Conservation (phyloP, 1,139 yeast species). For the Nakaseomyces bracarensis region DNA sequence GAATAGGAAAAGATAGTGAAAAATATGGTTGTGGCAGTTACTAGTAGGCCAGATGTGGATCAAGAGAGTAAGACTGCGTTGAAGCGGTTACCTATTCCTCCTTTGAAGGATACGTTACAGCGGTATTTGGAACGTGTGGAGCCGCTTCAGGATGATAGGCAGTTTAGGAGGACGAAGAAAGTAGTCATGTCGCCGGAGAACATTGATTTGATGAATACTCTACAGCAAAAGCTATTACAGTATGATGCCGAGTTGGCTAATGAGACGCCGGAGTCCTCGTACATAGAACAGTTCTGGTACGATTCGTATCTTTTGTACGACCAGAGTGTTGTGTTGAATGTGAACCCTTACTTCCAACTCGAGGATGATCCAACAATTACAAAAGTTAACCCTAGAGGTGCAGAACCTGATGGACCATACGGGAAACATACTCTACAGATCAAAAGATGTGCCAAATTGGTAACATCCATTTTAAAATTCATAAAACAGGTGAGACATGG, state of each 20-base stretch:
- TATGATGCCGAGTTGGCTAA: conserved; percentile 55
- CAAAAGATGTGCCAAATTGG: conserved; percentile 73
- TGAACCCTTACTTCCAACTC: conserved; percentile 78
- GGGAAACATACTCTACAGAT: conserved; percentile 41
- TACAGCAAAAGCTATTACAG: conserved; percentile 12
- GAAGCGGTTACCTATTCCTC: conserved; percentile 57
- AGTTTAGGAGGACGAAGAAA: conserved; percentile 48
- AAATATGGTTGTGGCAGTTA: conserved; percentile 1
- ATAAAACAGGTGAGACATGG: conserved; percentile 69
- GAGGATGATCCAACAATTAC: conserved; percentile 85
- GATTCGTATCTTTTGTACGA: conserved; percentile 82
- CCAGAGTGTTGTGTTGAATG: conserved; percentile 78
- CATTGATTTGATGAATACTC: conserved; percentile 39
- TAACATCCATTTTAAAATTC: conserved; percentile 68
- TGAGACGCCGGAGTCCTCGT: conserved; percentile 59
- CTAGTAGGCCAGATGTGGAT: conserved; percentile 1
- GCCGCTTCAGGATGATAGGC: conserved; percentile 68
- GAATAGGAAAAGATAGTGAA: not conserved
- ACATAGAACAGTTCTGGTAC: conserved; percentile 90
- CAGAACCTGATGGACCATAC: conserved; percentile 18
- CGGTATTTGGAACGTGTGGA: conserved; percentile 55
- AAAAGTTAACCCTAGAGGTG: conserved; percentile 34
- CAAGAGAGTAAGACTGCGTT: not conserved
- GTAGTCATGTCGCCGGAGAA: conserved; percentile 52
- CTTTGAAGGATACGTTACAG: conserved; percentile 51